Percentiles rank a stretch among this genome's conserved stretches.
These are phyloP conservation scores for Cystoisospora suis DNA, from an alignment of 169 alveolate genomes.

Conservation along the genomic window DNA sequence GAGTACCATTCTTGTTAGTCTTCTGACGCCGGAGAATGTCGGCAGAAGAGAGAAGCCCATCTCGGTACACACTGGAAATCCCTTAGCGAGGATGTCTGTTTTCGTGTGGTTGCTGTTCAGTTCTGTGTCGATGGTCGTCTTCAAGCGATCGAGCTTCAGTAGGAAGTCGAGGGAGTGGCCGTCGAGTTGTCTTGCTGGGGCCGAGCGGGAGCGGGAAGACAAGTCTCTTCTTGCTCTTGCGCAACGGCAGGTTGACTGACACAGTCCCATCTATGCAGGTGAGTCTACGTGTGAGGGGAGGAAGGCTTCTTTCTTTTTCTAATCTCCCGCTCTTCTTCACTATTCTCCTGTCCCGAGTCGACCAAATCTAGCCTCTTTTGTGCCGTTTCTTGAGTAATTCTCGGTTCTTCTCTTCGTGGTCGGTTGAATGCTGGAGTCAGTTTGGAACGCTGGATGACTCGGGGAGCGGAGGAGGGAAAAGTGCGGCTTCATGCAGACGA, in stretches of 20 bases:
- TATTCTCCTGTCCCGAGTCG: too few species aligned
- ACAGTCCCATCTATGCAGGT: slow-evolving; percentile 30
- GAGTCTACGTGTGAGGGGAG: background rate
- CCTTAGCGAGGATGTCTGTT: background rate
- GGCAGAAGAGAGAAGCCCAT: background rate
- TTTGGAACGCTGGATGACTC: too few species aligned
- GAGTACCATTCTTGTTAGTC: too few species aligned
- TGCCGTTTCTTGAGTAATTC: too few species aligned
- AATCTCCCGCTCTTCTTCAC: too few species aligned
- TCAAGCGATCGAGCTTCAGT: background rate
- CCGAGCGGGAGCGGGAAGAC: slow-evolving; percentile 24
- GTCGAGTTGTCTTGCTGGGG: slow-evolving; percentile 20
- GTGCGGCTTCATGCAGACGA: too few species aligned
- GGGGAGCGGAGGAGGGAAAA: too few species aligned
- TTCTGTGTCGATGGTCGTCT: background rate
- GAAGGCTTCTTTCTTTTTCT: too few species aligned
- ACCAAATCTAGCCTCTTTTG: too few species aligned
- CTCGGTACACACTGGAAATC: background rate
- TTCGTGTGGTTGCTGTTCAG: background rate
- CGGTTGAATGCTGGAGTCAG: too few species aligned
- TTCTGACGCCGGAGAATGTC: background rate
- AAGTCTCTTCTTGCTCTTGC: slow-evolving; percentile 2
- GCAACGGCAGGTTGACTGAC: background rate
- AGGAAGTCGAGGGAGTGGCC: background rate
- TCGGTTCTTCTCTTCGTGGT: too few species aligned